Conservation (phyloP, 352 stramenopile genomes). For the Saprolegnia parasitica region DNA sequence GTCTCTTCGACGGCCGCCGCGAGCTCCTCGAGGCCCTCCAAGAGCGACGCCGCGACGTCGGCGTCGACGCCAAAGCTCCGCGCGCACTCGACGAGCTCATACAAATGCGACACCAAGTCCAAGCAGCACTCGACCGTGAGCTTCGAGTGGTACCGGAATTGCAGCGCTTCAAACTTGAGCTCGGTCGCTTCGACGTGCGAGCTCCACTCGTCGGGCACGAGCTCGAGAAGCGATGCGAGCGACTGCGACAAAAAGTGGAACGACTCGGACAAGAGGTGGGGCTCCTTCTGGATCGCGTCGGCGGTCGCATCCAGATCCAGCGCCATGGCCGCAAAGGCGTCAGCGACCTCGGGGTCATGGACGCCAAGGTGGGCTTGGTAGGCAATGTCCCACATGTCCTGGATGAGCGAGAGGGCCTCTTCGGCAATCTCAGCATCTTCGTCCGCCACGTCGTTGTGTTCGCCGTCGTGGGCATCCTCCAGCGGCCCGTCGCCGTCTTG, state of each 20-base stretch:
- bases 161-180: background rate
- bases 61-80: background rate
- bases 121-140: background rate
- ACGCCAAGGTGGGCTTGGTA: background rate
- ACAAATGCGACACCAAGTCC: background rate
- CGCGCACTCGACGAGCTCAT: background rate
- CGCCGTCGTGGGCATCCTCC: background rate
- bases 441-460: background rate
- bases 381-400: background rate
- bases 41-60: background rate
- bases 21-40: background rate
- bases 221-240: background rate
- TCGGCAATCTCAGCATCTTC: background rate
- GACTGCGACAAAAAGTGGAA: background rate
- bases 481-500: background rate
- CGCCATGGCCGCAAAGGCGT: background rate
- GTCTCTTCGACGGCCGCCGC: background rate
- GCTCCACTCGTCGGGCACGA: background rate
- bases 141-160: background rate
- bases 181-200: background rate
- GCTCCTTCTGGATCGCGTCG: background rate
- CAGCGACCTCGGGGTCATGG: background rate
- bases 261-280: background rate
- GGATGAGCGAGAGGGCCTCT: background rate
- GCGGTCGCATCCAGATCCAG: background rate